Base-by-base conservation (phyloP, 306 rosid genomes). In the Mimosa pudica region DNA sequence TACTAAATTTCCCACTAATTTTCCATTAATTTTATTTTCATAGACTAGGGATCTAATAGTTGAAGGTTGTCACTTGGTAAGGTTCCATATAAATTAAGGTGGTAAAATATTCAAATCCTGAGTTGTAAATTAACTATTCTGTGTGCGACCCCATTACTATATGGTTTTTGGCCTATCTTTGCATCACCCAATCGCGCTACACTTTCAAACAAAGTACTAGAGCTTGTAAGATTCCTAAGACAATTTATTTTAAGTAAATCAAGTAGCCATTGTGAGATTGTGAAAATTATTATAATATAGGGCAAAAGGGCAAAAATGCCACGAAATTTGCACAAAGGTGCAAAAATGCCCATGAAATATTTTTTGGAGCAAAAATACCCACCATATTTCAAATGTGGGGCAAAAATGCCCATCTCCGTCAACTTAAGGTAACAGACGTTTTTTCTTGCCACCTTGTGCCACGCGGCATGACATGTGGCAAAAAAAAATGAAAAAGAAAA, bases 21-120 rank as follows among this genome's bases (percentile, higher is more conserved):
- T 17, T 52, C 24, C 60, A 52, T 8, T 52, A 52, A 16, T 52
- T 6, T 49, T 49, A 3, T 54, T 54, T 55, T 55, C 35, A 67
- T 8, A 30, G 18, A 33, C 68, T 13, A 68, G 18, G 11, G 33
- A 60, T 70, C 61, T 24, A 51, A 60, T 42, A 24, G 48, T 33
- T 67, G 24, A 70, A 47, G 48, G 38, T 30, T 63, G 35, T 71
- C 68, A 64, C 61, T 35, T 2, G 32, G 30, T 63, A 49, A 73
- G 82, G 79, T 84, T 80, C 82, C 76, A 38, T 38, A 65, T n/a
- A n/a, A 41, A n/a, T 71, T 71, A 30, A 70, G 77, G 71, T 65
- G 57, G 68, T 10, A 47, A 72, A 75, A 70, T 36, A 62, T 48
- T 14, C 13, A 66, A 9, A 70, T 38, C 20, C 5, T 7, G 65